phyloP scores from a whole-genome alignment of 768 basidiomycete species.

The Pisolithus tinctorius region DNA sequence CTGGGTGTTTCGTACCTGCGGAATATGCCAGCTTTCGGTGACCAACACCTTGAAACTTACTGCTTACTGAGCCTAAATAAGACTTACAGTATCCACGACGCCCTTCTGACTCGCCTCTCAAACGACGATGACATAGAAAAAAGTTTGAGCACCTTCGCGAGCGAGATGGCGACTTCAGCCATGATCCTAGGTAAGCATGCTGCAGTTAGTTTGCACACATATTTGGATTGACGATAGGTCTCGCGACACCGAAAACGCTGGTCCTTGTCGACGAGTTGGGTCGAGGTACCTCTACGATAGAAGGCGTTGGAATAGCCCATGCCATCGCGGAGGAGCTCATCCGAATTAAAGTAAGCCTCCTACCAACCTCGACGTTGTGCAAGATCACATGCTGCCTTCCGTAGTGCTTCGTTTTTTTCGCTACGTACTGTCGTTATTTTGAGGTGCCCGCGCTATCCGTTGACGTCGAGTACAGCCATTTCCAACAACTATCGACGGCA shows the following conservation, averaged over 20 bases:
- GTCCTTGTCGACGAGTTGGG: constrained; percentile 91
- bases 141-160: constrained; percentile 89
- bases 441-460: not conserved
- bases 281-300: constrained; percentile 80
- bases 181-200: constrained; percentile 71
- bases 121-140: constrained; percentile 93
- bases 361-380: not conserved
- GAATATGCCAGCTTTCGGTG: constrained; percentile 88
- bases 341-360: constrained; percentile 49
- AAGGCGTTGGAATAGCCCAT: constrained; percentile 77
- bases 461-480: constrained; percentile 47
- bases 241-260: constrained; percentile 65
- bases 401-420: constrained; percentile 85
- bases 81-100: constrained; percentile 62
- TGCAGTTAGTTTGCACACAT: not conserved
- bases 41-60: not conserved
- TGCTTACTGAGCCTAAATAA: not conserved
- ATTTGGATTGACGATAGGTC: constrained; percentile 34
- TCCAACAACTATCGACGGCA: constrained; percentile 70
- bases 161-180: constrained; percentile 87
- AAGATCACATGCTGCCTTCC: not conserved
- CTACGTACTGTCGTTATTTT: constrained; percentile 50
- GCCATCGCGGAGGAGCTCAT: constrained; percentile 80
- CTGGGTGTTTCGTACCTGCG: constrained; percentile 88
- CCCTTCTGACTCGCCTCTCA: constrained; percentile 78